Base-by-base conservation (phyloP, 257 asterid genomes). In the Solanum clarkiae region DNA sequence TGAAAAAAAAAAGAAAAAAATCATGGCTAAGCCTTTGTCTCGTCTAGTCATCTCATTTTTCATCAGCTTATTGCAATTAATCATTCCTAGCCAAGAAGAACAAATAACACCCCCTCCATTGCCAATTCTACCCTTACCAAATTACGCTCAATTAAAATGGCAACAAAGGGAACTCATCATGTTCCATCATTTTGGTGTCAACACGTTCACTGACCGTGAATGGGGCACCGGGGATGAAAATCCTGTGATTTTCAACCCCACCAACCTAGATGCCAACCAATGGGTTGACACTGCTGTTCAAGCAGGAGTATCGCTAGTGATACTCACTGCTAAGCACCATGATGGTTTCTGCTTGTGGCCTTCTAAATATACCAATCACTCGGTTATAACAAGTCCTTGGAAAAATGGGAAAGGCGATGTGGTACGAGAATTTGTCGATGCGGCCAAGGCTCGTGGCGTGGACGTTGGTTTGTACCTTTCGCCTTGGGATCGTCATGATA, bases 281-380 rank as follows among this genome's bases (percentile, higher is more conserved):
- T 96, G 99, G 99, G 94, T 93, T 42, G 97, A 94, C 40, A 79
- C 95, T 0, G 97, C 95, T 0, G 93, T 88, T 44, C 87, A 86
- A 59, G 94, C 98, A 20, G 98, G 97, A 2, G 85, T 92, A 63
- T 93, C 99, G 0, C 87, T 96, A 26, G 88, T 90, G 88, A 93
- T 94, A 26, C 98, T 96, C 84, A 96, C 99, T 0, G 98, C 98
- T 32, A 96, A 96, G 87, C 99, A 96, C 77, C 99, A 96, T 75
- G 99, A 96, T 24, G 99, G 99, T 7, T 96, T 96, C 77, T 96
- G 99, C 92, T 83, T 96, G 81, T 96, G 99, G 99, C 99, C 99
- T 42, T 95, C 99, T 0, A 91, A 69, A 24, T 95, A 95, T 86
- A 94, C 99, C 0, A 90, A 95, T 56, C 98, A 96, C 60, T 96